Base-by-base conservation (phyloP, 768 basidiomycete genomes). In the Epithele typhae region DNA sequence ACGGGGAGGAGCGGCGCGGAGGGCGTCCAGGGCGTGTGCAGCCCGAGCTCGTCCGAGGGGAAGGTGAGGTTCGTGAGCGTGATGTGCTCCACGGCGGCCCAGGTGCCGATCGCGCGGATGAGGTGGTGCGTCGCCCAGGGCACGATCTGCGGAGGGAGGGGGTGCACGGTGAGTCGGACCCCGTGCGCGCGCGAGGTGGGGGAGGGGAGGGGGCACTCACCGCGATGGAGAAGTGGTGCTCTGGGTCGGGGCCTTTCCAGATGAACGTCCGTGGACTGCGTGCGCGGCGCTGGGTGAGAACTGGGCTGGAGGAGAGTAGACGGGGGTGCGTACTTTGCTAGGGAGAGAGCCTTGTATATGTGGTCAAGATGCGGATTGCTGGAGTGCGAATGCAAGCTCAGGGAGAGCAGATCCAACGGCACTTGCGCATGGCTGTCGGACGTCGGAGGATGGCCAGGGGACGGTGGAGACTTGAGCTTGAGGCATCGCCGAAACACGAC, bases 161-260 rank as follows among this genome's bases (percentile, higher is more conserved):
- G 21, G 34, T 21, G 21, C 22, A 10, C 17, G 32, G 2, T 1
- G n/a, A n/a, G n/a, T 41, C 17, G 12, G 41, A 5, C 30, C 18
- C 14, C 12, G 19, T 9, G 35, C 3, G 27, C 14, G 22, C 12
- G 2, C 7, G 3, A 11, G 24, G 18, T n/a, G 22, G 2, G 12
- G 9, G 30, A 1, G 35, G 14, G 5, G 7, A 4, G 8, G n/a
- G 22, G n/a, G 38, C 23, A 68, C 76, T 53, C 55, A 81, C 81
- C 24, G 79, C 78, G n/a, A 67, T 77, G 1, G 79, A 79, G 54
- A 81, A 78, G 53, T 82, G 76, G 48, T 82, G 79, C 11, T 72
- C 74, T 21, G 79, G 79, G 54, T 80, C 79, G 4, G 77, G 79
- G 3, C 79, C 76, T n/a, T 66, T 74, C 82, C 82, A 82, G 18